phyloP scores from a whole-genome alignment of 2,329 filamentous ascomycete species.

The Lithohypha guttulata region DNA sequence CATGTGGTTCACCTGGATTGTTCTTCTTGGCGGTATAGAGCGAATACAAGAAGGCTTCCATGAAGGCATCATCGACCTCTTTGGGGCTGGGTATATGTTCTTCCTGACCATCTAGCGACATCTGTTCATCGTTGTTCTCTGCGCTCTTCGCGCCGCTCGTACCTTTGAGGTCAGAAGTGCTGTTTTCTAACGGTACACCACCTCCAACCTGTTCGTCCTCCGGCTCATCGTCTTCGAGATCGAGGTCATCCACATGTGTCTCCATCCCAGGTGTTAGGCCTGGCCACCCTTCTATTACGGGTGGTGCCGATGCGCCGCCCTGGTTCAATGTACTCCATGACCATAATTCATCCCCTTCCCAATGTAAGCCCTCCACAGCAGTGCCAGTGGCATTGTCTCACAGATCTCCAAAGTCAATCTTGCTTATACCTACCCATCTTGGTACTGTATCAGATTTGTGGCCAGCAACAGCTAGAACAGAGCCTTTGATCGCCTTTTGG shows the following conservation, averaged over 20 bases:
- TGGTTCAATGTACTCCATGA: slow-evolving; percentile 46
- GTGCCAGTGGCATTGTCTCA: slow-evolving; percentile 45
- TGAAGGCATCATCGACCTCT: slow-evolving; percentile 57
- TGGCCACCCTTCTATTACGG: slow-evolving; percentile 43
- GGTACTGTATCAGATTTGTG: slow-evolving; percentile 50
- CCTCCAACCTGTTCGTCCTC: slow-evolving; percentile 29
- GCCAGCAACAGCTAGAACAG: slow-evolving; percentile 53
- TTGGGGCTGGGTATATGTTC: slow-evolving; percentile 46
- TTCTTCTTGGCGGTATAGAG: slow-evolving; percentile 49
- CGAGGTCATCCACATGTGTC: slow-evolving; percentile 29
- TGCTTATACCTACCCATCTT: slow-evolving; percentile 53
- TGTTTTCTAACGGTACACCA: slow-evolving; percentile 31
- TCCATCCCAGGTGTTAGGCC: slow-evolving; percentile 24
- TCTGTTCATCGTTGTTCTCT: slow-evolving; percentile 23
- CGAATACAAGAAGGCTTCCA: slow-evolving; percentile 53
- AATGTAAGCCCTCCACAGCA: slow-evolving; percentile 55
- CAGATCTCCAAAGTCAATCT: slow-evolving; percentile 49
- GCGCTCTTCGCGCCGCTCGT: slow-evolving; percentile 2
- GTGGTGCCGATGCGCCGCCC: slow-evolving; percentile 43
- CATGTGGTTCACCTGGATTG: slow-evolving; percentile 42
- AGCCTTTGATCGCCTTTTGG: slow-evolving; percentile 45
- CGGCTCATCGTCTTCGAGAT: slow-evolving; percentile 31
- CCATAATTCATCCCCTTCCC: slow-evolving; percentile 61
- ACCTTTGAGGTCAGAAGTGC: slow-evolving; percentile 15
- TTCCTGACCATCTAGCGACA: slow-evolving; percentile 37